Evolutionary conservation across 2,329 filamentous ascomycete species (phyloP).

Genomic region (Curvularia eragrostidis): DNA sequence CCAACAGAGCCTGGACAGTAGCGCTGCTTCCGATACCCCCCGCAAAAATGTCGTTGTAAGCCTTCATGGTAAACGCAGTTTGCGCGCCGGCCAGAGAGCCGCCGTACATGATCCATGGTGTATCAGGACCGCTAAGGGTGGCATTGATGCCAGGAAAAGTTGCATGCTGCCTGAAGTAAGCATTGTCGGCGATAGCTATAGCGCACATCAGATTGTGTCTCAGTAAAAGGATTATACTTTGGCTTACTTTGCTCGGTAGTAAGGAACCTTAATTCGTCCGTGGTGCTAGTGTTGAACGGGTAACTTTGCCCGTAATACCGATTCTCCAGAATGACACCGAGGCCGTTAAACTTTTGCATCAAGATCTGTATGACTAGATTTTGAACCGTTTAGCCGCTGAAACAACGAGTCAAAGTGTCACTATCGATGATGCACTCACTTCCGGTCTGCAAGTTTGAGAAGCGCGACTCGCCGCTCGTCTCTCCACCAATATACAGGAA

Average conservation of each 20-base stretch:
- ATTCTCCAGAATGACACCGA: constrained; percentile 63
- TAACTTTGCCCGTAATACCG: constrained; percentile 60
- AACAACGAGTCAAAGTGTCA: too few relatives aligned
- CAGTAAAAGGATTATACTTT: neutral
- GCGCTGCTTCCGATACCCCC: constrained; percentile 60
- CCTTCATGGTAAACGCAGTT: constrained; percentile 56
- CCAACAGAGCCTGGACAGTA: constrained; percentile 51
- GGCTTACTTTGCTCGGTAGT: constrained; percentile 57
- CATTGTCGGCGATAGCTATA: constrained; percentile 58
- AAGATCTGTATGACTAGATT: constrained; percentile 59
- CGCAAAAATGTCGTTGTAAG: constrained; percentile 55
- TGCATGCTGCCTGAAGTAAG: constrained; percentile 59
- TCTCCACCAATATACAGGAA: constrained; percentile 59
- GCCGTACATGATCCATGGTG: constrained; percentile 57
- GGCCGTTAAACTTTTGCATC: constrained; percentile 61
- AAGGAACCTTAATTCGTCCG: constrained; percentile 58
- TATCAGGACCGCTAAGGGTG: constrained; percentile 53
- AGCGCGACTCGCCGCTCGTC: constrained; percentile 47
- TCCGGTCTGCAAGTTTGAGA: constrained; percentile 53
- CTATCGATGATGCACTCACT: constrained; percentile 31
- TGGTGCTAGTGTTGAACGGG: constrained; percentile 57
- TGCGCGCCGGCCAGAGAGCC: constrained; percentile 55
- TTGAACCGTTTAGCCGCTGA: constrained; percentile 14
- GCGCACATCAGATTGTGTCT: constrained; percentile 1
- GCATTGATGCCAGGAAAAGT: constrained; percentile 54